Evolutionary conservation across 352 stramenopile species (phyloP), one percentile per base, ranked within the genome.

Genomic region (Pythium folliculosum): DNA sequence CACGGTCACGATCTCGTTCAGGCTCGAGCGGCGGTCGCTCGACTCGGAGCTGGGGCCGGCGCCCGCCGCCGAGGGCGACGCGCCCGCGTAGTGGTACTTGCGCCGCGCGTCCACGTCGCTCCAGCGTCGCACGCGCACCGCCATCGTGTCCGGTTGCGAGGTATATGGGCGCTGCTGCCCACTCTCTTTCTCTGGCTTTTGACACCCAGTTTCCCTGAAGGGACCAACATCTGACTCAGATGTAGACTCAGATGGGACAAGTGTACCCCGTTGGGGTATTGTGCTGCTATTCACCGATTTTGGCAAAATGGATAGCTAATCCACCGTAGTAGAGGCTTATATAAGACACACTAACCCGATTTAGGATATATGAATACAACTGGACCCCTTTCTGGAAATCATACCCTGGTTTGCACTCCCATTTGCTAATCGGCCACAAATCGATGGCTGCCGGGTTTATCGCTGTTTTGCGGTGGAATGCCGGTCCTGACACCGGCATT

Each of bases 91-190:
- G 21, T 66, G 55, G 61, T 59, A 66, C 58, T 76, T 73, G 17
- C 71, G 71, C 3, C 78, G 77, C 50, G 63, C 67, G 57, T 88
- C 83, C 27, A 86, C 80, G 69, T 91, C 83, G 73, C 83, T 91
- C 83, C 83, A 91, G 23, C 83, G 81, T 21, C 83, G 83, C 71
- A 90, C 79, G 57, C 83, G 79, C 37, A 70, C 67, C 37, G 67
- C 57, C 67, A 70, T 69, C 9, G 48, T 56, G 5, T 25, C 5
- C n/a, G n/a, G n/a, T n/a, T n/a, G n/a, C n/a, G n/a, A n/a, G n/a
- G n/a, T n/a, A n/a, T n/a, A n/a, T n/a, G n/a, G 10, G 10, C 13
- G 7, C 48, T 54, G n/a, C n/a, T n/a, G n/a, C 13, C 13, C 47
- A 32, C 47, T 30, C 21, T 54, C 48, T 14, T 50, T 27, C 3